These are phyloP conservation scores for Antitrichia curtipendula DNA, from an alignment of 225 moss, liverwort and hornwort species.

Conservation along the genomic window DNA sequence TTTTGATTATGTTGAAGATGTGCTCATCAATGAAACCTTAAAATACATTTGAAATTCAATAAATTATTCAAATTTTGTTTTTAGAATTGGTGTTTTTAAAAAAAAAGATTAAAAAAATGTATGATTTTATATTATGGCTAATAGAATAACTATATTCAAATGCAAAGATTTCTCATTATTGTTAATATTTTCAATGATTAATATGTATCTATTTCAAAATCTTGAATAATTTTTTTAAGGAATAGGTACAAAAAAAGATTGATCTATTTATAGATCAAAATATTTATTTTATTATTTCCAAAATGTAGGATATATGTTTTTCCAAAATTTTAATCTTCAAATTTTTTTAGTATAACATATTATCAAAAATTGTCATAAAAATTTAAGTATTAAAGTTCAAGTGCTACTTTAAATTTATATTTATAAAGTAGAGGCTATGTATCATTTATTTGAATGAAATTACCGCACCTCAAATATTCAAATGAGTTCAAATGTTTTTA, in stretches of 20 bases:
- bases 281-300: neutral
- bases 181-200: too few species aligned
- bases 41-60: neutral
- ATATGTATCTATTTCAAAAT: neutral
- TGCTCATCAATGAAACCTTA: too few species aligned
- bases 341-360: accelerated
- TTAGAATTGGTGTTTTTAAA: neutral
- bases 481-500: neutral
- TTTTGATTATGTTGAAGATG: neutral
- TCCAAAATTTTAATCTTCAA: neutral
- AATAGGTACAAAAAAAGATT: neutral
- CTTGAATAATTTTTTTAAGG: neutral
- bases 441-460: neutral
- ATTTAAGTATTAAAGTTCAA: too few species aligned
- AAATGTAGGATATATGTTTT: neutral
- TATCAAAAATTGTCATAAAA: neutral
- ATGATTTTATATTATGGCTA: neutral
- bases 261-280: neutral
- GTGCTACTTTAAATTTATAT: too few species aligned
- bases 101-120: neutral
- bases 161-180: neutral
- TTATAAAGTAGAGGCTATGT: neutral
- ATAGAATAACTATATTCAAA: neutral
- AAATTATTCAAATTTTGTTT: neutral
- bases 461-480: neutral